Percentiles rank a stretch among this genome's conserved stretches.
Conservation (phyloP, 805 yeast species). For the Saturnispora besseyi region DNA sequence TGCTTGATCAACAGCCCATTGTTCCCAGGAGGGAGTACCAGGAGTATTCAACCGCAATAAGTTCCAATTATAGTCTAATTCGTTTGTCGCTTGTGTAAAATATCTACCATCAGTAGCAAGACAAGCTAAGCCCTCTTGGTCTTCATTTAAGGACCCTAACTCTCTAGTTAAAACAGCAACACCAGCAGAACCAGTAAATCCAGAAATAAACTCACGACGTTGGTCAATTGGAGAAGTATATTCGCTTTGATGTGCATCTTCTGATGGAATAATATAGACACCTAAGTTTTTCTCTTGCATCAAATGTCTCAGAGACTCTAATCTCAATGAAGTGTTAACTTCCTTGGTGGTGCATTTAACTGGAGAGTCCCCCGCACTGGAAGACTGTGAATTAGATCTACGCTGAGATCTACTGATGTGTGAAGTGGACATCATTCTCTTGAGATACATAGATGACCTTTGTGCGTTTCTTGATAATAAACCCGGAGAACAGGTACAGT, state of each 20-base stretch:
- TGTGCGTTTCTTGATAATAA: conserved; percentile 57
- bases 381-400: conserved; percentile 2
- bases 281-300: conserved; percentile 56
- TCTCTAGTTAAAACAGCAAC: conserved; percentile 50
- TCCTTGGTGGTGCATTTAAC: conserved; percentile 20
- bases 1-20: conserved; percentile 47
- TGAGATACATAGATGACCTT: conserved; percentile 40
- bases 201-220: conserved; percentile 46
- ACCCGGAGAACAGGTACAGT: conserved; percentile 84
- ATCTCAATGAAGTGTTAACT: conserved; percentile 50
- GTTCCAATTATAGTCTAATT: conserved; percentile 52
- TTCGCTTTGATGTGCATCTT: conserved; percentile 59
- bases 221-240: conserved; percentile 47
- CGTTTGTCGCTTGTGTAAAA: conserved; percentile 49
- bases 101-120: conserved; percentile 55
- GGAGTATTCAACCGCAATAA: conserved; percentile 44
- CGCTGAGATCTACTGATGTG: neutral
- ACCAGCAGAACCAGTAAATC: conserved; percentile 56
- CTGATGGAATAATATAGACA: conserved; percentile 56
- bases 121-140: conserved; percentile 47
- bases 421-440: conserved; percentile 21
- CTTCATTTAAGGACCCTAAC: conserved; percentile 38
- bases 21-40: conserved; percentile 48
- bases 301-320: conserved; percentile 48
- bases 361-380: conserved; percentile 10